phyloP scores from a whole-genome alignment of 2,329 filamentous ascomycete species.

The Camillea tinctor region DNA sequence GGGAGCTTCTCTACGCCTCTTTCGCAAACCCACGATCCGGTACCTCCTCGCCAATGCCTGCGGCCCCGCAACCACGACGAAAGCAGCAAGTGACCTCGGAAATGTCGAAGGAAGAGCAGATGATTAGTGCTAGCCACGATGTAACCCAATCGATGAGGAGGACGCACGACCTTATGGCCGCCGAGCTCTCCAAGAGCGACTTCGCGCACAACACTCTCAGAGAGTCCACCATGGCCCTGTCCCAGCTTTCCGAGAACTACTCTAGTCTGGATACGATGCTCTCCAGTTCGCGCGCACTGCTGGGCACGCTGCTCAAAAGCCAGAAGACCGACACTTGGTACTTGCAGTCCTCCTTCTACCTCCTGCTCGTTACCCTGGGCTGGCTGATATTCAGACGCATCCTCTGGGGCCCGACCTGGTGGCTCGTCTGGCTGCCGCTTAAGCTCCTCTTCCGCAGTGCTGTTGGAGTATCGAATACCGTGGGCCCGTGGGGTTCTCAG shows the following conservation, averaged over 20 bases:
- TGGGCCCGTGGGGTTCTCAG: constrained; percentile 40
- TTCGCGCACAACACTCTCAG: constrained; percentile 88
- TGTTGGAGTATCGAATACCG: constrained; percentile 53
- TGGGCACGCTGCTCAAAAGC: constrained; percentile 76
- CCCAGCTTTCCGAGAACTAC: constrained; percentile 78
- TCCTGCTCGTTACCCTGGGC: constrained; percentile 71
- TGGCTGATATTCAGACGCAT: constrained; percentile 87
- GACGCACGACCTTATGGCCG: constrained; percentile 82
- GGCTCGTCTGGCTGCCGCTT: constrained; percentile 83
- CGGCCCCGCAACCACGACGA: constrained; percentile 32
- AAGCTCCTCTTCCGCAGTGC: constrained; percentile 61
- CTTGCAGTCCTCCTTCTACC: constrained; percentile 82
- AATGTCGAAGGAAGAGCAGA: constrained; percentile 60
- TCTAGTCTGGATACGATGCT: constrained; percentile 75
- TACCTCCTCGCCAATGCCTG: constrained; percentile 34
- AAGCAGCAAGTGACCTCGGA: constrained; percentile 35
- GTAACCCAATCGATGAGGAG: constrained; percentile 81
- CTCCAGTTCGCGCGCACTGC: constrained; percentile 68
- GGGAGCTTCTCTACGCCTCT: constrained; percentile 70
- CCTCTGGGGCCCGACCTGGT: constrained; percentile 87
- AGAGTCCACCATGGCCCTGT: constrained; percentile 80
- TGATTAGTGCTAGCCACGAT: constrained; percentile 73
- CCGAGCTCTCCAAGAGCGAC: constrained; percentile 79
- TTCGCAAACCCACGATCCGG: constrained; percentile 47
- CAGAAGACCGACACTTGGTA: constrained; percentile 99